These are phyloP conservation scores for Mercurialis annua DNA, from an alignment of 345 rosid species.

Conservation along the genomic window DNA sequence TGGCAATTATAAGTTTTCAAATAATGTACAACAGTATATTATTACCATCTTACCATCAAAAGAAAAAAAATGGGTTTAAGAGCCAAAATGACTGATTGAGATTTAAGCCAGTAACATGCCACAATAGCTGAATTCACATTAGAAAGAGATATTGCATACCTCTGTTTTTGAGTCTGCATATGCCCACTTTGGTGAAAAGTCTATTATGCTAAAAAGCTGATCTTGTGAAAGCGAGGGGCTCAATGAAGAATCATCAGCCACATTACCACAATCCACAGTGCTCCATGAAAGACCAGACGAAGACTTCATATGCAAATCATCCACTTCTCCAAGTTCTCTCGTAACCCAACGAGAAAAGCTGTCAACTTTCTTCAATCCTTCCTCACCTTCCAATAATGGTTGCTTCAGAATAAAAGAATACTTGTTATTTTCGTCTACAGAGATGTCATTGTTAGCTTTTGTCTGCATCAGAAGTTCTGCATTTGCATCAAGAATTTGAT, in stretches of 20 bases:
- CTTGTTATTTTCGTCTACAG: conserved; percentile 45
- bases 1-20: neutral
- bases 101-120: neutral
- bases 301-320: conserved; percentile 70
- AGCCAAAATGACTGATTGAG: conserved; percentile 2
- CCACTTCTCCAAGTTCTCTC: conserved; percentile 78
- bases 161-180: conserved; percentile 56
- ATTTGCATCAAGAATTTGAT: conserved; percentile 26
- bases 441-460: conserved; percentile 38
- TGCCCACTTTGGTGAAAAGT: conserved; percentile 78
- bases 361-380: conserved; percentile 77
- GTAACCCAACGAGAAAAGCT: conserved; percentile 86
- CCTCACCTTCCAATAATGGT: conserved; percentile 51
- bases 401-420: conserved; percentile 37
- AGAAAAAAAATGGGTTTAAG: neutral
- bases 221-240: conserved; percentile 86
- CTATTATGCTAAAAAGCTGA: conserved; percentile 77
- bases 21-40: neutral
- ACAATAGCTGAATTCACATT: neutral
- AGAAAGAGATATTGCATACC: conserved; percentile 37
- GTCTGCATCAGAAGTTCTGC: conserved; percentile 31
- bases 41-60: neutral
- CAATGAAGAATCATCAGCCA: conserved; percentile 52
- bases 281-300: conserved; percentile 68
- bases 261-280: conserved; percentile 63